These are phyloP conservation scores for Zygosaccharomyces pseudobailii DNA, from an alignment of 1,139 yeast genomes.

Conservation along the genomic window DNA sequence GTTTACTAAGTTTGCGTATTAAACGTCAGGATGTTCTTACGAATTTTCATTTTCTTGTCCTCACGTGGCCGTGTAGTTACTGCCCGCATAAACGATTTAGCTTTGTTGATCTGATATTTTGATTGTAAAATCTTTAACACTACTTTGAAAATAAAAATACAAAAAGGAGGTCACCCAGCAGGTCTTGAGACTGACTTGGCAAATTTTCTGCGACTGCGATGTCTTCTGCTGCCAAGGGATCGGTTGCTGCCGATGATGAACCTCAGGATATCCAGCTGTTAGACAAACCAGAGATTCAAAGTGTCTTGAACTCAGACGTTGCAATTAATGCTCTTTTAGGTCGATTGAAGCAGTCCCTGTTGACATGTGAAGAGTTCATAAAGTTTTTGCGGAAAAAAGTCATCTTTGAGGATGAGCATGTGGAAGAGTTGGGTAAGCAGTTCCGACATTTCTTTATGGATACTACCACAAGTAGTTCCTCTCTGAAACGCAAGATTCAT, in stretches of 20 bases:
- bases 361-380: constrained; percentile 80
- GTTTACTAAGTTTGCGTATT: too few species aligned
- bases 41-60: background rate
- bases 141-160: background rate
- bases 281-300: constrained; percentile 44
- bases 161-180: background rate
- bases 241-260: constrained; percentile 28
- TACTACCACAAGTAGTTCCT: constrained; percentile 45
- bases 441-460: constrained; percentile 43
- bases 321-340: constrained; percentile 62
- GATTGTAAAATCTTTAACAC: background rate
- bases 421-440: constrained; percentile 62
- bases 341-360: constrained; percentile 72
- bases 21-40: background rate
- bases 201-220: background rate
- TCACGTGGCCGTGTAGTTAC: background rate
- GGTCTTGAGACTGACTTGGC: background rate
- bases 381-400: constrained; percentile 76
- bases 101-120: background rate
- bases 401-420: constrained; percentile 72
- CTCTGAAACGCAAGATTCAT: constrained; percentile 63
- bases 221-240: background rate
- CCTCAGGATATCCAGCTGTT: constrained; percentile 28
- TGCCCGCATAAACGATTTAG: background rate
- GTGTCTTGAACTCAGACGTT: constrained; percentile 52